A percentile compares a stretch with the other conserved stretches of the same genome.
These are phyloP conservation scores for Paspalum notatum DNA, from an alignment of 176 grass and related monocot species.

Conservation along the genomic window DNA sequence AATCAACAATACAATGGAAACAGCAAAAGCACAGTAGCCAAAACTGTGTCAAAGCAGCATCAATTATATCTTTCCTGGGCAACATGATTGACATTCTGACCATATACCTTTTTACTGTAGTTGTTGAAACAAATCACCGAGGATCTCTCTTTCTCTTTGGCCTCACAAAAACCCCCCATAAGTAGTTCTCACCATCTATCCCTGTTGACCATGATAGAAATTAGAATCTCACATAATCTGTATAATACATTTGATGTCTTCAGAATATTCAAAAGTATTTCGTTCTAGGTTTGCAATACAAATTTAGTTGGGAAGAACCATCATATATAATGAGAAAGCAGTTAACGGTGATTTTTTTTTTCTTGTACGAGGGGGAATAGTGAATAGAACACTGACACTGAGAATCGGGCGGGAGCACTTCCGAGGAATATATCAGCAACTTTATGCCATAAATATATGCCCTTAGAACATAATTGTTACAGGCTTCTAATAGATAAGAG, in stretches of 20 bases:
- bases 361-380: conserved; percentile 10
- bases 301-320: neutral
- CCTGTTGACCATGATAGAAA: neutral
- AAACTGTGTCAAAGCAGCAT: neutral
- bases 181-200: conserved; percentile 22
- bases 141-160: neutral
- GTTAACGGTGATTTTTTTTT: neutral
- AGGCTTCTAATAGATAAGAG: neutral
- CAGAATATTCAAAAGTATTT: neutral
- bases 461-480: conserved; percentile 40
- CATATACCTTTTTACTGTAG: conserved; percentile 11
- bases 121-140: neutral
- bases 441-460: conserved; percentile 37
- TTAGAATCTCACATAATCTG: neutral
- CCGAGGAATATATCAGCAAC: conserved; percentile 51
- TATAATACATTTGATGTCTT: neutral
- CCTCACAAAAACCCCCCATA: conserved; percentile 25
- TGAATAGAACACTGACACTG: conserved; percentile 35
- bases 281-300: neutral
- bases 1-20: neutral
- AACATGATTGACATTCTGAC: conserved; percentile 2
- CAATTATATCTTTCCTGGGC: neutral
- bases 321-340: neutral
- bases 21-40: neutral
- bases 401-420: conserved; percentile 47